phyloP scores from a whole-genome alignment of 75 land plant species.

The Pinus albicaulis region DNA sequence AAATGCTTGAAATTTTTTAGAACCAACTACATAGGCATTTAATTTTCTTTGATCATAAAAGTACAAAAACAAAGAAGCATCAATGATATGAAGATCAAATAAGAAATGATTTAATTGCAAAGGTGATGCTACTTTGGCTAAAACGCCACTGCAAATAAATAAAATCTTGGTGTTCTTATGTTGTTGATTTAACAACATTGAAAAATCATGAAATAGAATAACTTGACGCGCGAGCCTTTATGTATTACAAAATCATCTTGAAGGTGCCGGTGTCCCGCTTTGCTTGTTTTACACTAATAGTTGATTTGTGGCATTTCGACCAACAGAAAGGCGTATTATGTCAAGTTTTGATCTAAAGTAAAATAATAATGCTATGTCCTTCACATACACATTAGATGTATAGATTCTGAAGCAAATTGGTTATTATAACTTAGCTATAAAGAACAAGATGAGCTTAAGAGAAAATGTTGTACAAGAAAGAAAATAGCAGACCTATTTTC shows the following conservation, averaged over 20 bases:
- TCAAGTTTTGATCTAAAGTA: not conserved
- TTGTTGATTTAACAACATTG: constrained; percentile 2
- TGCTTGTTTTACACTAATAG: constrained; percentile 3
- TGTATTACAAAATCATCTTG: constrained; percentile 77
- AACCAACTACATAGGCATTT: not conserved
- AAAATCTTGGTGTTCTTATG: not conserved
- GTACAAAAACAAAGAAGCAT: not conserved
- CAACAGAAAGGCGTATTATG: not conserved
- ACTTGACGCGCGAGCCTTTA: constrained; percentile 91
- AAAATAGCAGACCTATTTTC: constrained; percentile 58
- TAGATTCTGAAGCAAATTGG: not conserved
- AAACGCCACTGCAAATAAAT: constrained; percentile 7
- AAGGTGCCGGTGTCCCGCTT: constrained; percentile 64
- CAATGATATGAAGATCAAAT: not conserved
- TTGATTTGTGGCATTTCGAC: constrained; percentile 4
- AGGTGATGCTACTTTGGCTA: not conserved
- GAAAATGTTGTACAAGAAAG: not conserved
- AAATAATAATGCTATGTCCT: not conserved
- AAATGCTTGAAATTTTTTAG: not conserved
- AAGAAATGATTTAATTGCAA: not conserved
- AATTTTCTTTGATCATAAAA: not conserved
- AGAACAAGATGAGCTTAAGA: not conserved
- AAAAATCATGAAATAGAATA: not conserved
- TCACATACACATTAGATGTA: not conserved
- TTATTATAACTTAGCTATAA: not conserved